Evolutionary conservation across 2,329 filamentous ascomycete species (phyloP).

Genomic region (Cercospora sp.): DNA sequence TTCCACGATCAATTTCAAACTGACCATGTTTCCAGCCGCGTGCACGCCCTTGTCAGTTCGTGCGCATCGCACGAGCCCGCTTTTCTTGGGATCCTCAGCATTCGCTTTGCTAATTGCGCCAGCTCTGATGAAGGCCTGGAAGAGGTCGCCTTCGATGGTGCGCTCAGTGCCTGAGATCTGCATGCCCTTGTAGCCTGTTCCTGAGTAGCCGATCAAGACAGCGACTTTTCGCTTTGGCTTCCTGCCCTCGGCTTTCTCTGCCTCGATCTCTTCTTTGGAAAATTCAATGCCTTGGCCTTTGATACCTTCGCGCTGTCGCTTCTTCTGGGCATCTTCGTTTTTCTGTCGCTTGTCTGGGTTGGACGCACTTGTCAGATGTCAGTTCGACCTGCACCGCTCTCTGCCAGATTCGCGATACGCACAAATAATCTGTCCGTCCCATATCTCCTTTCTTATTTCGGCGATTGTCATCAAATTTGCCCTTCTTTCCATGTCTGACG

Average conservation of each 20-base stretch:
- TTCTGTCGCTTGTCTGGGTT: conserved; percentile 51
- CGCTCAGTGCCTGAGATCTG: conserved; percentile 71
- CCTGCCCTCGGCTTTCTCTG: conserved; percentile 81
- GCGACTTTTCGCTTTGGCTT: conserved; percentile 95
- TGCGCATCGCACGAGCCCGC: conserved; percentile 87
- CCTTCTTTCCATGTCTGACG: conserved; percentile 29
- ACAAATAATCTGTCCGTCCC: conserved; percentile 67
- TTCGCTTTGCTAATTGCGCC: conserved; percentile 96
- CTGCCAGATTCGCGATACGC: conserved; percentile 36
- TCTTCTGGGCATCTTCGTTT: conserved; percentile 46
- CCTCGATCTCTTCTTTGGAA: conserved; percentile 78
- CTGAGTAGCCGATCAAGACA: conserved; percentile 91
- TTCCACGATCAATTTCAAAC: conserved; percentile 92
- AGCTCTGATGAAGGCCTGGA: conserved; percentile 84
- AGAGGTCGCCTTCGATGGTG: conserved; percentile 95
- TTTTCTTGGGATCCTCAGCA: conserved; percentile 94
- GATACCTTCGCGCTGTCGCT: conserved; percentile 47
- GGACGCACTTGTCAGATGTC: conserved; percentile 43
- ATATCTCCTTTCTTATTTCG: conserved; percentile 63
- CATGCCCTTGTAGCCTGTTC: conserved; percentile 96
- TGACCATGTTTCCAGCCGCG: conserved; percentile 92
- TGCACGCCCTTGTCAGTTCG: conserved; percentile 97
- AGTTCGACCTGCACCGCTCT: conserved; percentile 38
- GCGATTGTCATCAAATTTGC: conserved; percentile 35
- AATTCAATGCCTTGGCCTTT: conserved; percentile 49